Evolutionary conservation across 257 asterid species (phyloP).

Genomic region (Verbascum thapsus): DNA sequence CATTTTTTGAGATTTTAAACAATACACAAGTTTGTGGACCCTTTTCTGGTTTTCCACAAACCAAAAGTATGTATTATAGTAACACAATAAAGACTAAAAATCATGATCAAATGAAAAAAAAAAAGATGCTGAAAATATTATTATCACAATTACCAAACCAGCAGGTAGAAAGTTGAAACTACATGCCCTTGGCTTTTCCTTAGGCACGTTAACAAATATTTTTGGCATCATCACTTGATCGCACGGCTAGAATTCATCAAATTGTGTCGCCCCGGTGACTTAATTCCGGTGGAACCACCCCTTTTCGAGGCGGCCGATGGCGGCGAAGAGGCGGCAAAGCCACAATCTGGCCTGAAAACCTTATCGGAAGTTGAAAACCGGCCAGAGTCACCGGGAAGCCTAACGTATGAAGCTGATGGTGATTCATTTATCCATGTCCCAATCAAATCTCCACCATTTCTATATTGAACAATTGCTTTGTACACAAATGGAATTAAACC

Average conservation of each 20-base stretch:
- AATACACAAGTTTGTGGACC: slow-evolving; percentile 33
- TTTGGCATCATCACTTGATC: slow-evolving; percentile 36
- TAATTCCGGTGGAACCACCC: slow-evolving; percentile 29
- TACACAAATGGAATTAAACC: slow-evolving; percentile 84
- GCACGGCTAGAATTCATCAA: slow-evolving; percentile 40
- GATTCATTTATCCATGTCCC: slow-evolving; percentile 58
- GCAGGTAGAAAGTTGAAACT: slow-evolving; percentile 15
- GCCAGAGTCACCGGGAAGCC: slow-evolving; percentile 81
- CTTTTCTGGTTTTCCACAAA: slow-evolving; percentile 43
- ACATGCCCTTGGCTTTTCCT: slow-evolving; percentile 34
- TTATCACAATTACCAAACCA: slow-evolving; percentile 10
- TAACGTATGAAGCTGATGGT: slow-evolving; percentile 51
- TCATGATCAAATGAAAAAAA: slow-evolving; percentile 1
- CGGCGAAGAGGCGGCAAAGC: slow-evolving; percentile 45
- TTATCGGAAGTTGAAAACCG: slow-evolving; percentile 49
- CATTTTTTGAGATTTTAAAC: slow-evolving; percentile 28
- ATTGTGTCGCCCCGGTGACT: slow-evolving; percentile 37
- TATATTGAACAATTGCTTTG: slow-evolving; percentile 77
- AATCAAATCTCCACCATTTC: slow-evolving; percentile 45
- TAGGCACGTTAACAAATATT: slow-evolving; percentile 31
- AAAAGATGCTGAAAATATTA: slow-evolving; percentile 3
- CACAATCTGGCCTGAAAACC: slow-evolving; percentile 47
- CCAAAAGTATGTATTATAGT: slow-evolving; percentile 1
- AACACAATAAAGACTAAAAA: background rate
- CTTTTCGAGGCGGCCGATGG: slow-evolving; percentile 36